Evolutionary conservation across 495 filamentous ascomycete genomes (phyloP).

Genomic region (Pyrenula massariospora): DNA sequence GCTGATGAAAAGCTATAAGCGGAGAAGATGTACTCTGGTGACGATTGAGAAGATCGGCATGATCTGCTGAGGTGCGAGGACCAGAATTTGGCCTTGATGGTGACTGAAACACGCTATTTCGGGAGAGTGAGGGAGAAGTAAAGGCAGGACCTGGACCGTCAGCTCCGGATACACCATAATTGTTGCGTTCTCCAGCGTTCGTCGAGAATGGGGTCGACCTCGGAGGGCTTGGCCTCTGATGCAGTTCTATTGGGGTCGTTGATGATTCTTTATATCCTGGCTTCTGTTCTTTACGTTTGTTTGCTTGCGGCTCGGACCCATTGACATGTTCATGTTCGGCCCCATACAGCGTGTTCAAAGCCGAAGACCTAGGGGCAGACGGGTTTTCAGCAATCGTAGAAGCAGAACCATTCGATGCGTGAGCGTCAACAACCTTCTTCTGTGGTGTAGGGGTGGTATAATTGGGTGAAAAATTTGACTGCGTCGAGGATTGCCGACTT

Average conservation of each 20-base stretch:
- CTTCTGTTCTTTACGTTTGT: not conserved
- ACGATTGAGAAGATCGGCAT: not conserved
- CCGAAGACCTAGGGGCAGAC: slow-evolving; percentile 32
- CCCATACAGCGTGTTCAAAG: slow-evolving; percentile 8
- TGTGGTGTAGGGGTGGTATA: slow-evolving; percentile 39
- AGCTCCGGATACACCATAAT: not conserved
- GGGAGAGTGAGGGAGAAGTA: not conserved
- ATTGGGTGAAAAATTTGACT: slow-evolving; percentile 15
- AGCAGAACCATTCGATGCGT: slow-evolving; percentile 42
- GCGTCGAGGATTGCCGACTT: slow-evolving; percentile 2
- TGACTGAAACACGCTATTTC: not conserved
- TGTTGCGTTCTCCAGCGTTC: not conserved
- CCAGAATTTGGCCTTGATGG: not conserved
- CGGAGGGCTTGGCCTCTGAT: not conserved
- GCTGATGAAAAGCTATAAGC: not conserved
- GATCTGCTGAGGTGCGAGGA: not conserved
- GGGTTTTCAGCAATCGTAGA: slow-evolving; percentile 43
- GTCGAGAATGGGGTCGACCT: not conserved
- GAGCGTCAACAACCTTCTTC: slow-evolving; percentile 37
- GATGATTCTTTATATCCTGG: not conserved
- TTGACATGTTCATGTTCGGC: not conserved
- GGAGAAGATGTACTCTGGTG: not conserved
- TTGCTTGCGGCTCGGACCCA: not conserved
- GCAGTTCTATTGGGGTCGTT: not conserved
- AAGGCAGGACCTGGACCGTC: not conserved